Base-by-base conservation (phyloP, 2,329 filamentous ascomycete species). In the Cordyceps pruinosa region DNA sequence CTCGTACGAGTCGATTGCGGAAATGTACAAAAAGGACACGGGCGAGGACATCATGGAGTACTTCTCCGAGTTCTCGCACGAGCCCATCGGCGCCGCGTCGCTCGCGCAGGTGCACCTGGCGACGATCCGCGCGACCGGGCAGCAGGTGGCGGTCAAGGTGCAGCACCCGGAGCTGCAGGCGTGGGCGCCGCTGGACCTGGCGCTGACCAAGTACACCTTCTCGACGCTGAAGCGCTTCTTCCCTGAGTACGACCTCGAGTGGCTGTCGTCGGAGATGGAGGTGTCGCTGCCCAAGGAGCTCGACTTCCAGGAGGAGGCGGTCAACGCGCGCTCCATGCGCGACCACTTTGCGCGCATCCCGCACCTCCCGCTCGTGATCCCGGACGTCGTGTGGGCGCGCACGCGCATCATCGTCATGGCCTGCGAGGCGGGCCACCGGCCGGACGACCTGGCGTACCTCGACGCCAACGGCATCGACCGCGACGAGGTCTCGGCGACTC, bases 241-340 rank as follows among this genome's bases (percentile, higher is more conserved):
- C 68, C 95, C 95, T 2, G 92, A 97, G 65, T 99, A 99, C 71
- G 94, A 99, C 70, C 79, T 99, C 28, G 92, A 96, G 67, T 99
- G 94, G 94, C 77, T 99, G 10, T 92, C 90, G 1, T 85, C 86
- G 8, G 94, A 99, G 72, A 95, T 99, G 88, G 90, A 97, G 59
- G 74, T 85, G 21, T 97, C 91, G 3, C 75, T 99, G 7, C 94
- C 94, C 0, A 86, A 93, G 68, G 94, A 99, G 72, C 78, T 99
- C 53, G 88, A 99, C 69, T 99, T 99, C 67, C 77, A 83, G 39
- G 84, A 85, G 65, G 94, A 99, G 70, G 94, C 88, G 5, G 74
- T 85, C 54, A 99, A 99, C 70, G 92, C 95, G 10, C 82, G 78
- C 46, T 82, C 88, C 48, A 89, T 90, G 37, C 85, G 86, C 67